These are phyloP conservation scores for Clavispora fructus DNA, from an alignment of 805 yeast species.

Conservation along the genomic window DNA sequence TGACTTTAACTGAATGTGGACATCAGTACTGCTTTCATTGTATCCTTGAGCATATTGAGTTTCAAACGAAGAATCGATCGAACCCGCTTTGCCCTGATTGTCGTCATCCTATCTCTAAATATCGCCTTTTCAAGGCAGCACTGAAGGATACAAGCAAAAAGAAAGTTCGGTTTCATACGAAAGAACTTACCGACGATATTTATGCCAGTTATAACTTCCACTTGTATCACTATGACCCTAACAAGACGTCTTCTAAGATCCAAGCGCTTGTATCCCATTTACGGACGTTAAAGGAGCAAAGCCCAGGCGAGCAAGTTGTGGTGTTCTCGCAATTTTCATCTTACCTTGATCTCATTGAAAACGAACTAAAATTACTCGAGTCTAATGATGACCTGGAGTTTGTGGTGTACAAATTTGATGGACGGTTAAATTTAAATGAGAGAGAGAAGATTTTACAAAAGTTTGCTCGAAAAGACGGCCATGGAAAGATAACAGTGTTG, in stretches of 20 bases:
- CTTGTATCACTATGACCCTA: constrained; percentile 42
- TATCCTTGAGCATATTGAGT: constrained; percentile 66
- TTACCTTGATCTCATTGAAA: constrained; percentile 68
- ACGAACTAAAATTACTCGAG: constrained; percentile 42
- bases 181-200: constrained; percentile 18
- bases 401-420: constrained; percentile 70
- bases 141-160: constrained; percentile 18
- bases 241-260: constrained; percentile 64
- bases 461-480: constrained; percentile 35
- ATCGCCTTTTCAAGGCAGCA: constrained; percentile 43
- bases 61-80: constrained; percentile 44
- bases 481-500: constrained; percentile 42
- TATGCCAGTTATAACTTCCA: constrained; percentile 22
- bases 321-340: constrained; percentile 90
- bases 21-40: constrained; percentile 78
- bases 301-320: constrained; percentile 68
- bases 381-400: constrained; percentile 38
- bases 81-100: constrained; percentile 72
- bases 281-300: constrained; percentile 45
- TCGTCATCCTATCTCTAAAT: constrained; percentile 48
- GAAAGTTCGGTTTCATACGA: constrained; percentile 27
- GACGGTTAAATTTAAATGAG: constrained; percentile 62
- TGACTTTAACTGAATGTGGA: constrained; percentile 69
- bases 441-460: constrained; percentile 55
- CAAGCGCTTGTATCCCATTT: constrained; percentile 63